These are phyloP conservation scores for Apium graveolens DNA, from an alignment of 129 eudicot species.

Conservation along the genomic window DNA sequence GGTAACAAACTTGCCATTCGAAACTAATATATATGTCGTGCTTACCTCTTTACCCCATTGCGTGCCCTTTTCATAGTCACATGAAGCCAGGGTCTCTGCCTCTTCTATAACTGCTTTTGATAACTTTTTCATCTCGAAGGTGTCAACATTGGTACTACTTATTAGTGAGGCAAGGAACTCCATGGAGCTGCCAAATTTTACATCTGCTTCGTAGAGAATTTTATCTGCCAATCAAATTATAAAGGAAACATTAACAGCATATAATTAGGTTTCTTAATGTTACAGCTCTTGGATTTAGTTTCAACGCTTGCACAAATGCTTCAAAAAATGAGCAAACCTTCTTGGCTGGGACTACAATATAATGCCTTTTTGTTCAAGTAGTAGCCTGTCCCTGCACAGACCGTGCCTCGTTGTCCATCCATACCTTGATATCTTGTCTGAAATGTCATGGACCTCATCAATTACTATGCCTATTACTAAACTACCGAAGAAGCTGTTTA, in stretches of 20 bases:
- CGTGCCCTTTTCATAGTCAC: constrained; percentile 53
- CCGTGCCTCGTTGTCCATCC: constrained; percentile 76
- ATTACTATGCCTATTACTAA: neutral
- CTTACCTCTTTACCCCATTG: constrained; percentile 78
- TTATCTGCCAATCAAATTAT: constrained; percentile 32
- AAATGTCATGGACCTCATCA: neutral
- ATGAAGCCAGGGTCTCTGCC: constrained; percentile 52
- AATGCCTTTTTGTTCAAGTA: constrained; percentile 69
- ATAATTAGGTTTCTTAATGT: neutral
- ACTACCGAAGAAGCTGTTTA: neutral
- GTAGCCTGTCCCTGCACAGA: constrained; percentile 71
- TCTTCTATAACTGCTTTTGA: constrained; percentile 31
- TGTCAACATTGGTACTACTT: constrained; percentile 5
- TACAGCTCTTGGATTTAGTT: neutral
- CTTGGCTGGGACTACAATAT: constrained; percentile 34
- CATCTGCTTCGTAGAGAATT: constrained; percentile 25
- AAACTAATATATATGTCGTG: neutral
- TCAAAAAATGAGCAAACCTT: constrained; percentile 29
- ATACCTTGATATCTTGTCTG: constrained; percentile 76
- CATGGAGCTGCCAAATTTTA: constrained; percentile 50
- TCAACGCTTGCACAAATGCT: neutral
- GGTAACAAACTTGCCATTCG: neutral
- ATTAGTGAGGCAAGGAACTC: constrained; percentile 42
- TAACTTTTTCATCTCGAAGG: constrained; percentile 1
- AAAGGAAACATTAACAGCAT: neutral